A percentile compares a stretch with the other conserved stretches of the same genome.
phyloP scores from a whole-genome alignment of 805 yeast genomes.

The Zygosaccharomyces bisporus region DNA sequence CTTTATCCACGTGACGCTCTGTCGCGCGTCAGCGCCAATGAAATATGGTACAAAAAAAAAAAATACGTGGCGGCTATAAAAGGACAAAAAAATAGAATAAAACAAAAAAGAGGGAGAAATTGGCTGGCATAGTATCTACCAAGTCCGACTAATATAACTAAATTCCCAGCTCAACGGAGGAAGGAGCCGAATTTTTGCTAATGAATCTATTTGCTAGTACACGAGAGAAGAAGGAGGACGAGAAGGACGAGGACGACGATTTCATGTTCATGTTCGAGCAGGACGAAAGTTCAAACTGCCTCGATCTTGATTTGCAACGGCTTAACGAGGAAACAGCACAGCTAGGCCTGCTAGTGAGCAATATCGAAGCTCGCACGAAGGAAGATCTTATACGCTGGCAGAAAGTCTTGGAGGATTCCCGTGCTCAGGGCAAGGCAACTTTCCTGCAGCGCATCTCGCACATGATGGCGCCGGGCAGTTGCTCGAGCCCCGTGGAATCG shows the following conservation, averaged over 20 bases:
- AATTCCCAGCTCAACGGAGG: no score
- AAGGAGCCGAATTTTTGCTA: no score
- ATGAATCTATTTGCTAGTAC: conserved; percentile 2
- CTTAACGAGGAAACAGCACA: conserved; percentile 7
- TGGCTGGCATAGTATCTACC: neutral
- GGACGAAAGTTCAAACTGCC: conserved; percentile 1
- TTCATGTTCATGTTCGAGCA: conserved; percentile 11
- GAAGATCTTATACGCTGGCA: conserved; percentile 9
- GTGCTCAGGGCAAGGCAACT: neutral
- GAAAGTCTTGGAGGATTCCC: conserved; percentile 6
- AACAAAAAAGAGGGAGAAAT: neutral
- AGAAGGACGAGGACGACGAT: conserved; percentile 9
- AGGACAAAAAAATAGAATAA: neutral
- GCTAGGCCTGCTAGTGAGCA: conserved; percentile 7
- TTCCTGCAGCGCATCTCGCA: conserved; percentile 6
- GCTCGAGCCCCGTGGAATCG: neutral
- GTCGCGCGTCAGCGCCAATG: neutral
- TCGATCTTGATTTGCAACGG: conserved; percentile 2
- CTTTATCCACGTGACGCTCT: no score
- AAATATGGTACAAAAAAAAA: neutral
- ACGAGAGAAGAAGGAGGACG: conserved; percentile 5
- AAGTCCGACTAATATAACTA: no score
- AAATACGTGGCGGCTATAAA: neutral
- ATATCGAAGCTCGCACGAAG: conserved; percentile 8
- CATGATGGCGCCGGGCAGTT: conserved; percentile 2